phyloP scores from a whole-genome alignment of 257 asterid species.

The Paulownia fortunei region DNA sequence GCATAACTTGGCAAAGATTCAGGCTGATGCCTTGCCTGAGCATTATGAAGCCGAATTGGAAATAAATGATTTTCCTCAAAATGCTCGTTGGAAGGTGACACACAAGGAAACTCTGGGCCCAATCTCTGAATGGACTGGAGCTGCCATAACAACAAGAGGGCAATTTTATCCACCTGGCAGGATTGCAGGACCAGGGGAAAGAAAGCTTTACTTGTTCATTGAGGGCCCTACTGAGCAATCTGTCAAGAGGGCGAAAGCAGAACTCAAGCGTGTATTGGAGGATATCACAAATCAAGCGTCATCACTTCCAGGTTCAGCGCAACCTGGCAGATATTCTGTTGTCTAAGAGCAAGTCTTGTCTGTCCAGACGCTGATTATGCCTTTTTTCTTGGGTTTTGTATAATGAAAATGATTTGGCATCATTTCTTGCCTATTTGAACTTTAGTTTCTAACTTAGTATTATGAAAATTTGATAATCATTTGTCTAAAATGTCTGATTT shows the following conservation, averaged over 20 bases:
- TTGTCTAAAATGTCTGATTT: not conserved
- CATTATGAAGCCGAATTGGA: constrained; percentile 91
- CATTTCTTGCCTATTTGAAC: constrained; percentile 19
- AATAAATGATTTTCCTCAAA: constrained; percentile 90
- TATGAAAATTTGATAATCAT: constrained; percentile 10
- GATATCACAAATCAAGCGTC: constrained; percentile 83
- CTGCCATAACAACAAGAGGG: constrained; percentile 93
- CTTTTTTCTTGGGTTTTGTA: not conserved
- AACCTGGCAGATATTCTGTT: constrained; percentile 86
- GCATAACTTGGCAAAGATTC: constrained; percentile 87
- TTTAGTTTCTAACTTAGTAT: constrained; percentile 25
- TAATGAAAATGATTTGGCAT: constrained; percentile 22
- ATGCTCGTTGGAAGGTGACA: constrained; percentile 97
- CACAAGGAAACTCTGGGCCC: constrained; percentile 96
- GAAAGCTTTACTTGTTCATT: constrained; percentile 88
- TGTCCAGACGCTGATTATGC: not conserved
- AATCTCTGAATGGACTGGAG: constrained; percentile 94
- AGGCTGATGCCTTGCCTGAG: constrained; percentile 82
- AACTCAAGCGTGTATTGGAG: constrained; percentile 88
- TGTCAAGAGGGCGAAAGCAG: constrained; percentile 88
- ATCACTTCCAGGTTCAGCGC: constrained; percentile 91
- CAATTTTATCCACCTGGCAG: constrained; percentile 79
- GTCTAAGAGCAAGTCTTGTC: constrained; percentile 41
- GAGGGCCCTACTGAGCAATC: constrained; percentile 94
- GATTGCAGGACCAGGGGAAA: constrained; percentile 72